A percentile compares a stretch with the other conserved stretches of the same genome.
These are phyloP conservation scores for Tulasnella sp. DNA, from an alignment of 768 basidiomycete species.

Conservation along the genomic window DNA sequence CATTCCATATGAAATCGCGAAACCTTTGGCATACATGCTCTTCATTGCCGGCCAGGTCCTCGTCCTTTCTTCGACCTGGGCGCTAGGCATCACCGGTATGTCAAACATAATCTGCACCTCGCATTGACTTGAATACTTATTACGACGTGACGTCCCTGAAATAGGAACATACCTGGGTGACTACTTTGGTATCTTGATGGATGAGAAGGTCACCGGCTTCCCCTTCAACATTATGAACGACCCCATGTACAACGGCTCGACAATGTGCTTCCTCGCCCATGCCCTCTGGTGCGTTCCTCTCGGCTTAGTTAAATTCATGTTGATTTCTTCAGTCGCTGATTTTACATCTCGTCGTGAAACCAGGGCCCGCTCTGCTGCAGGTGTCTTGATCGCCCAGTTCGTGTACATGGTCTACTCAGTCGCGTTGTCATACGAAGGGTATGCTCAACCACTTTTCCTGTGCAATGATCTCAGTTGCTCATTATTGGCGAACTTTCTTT, in stretches of 20 bases:
- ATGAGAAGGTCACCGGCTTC: slow-evolving; percentile 85
- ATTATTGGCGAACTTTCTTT: background rate
- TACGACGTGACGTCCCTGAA: too few species aligned
- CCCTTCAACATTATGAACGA: slow-evolving; percentile 88
- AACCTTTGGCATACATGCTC: slow-evolving; percentile 45
- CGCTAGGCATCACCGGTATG: slow-evolving; percentile 86
- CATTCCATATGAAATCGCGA: slow-evolving; percentile 54
- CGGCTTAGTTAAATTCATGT: too few species aligned
- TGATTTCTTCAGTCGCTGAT: background rate
- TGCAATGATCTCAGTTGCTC: background rate
- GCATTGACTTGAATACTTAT: too few species aligned
- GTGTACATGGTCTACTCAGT: slow-evolving; percentile 77
- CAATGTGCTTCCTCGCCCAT: slow-evolving; percentile 75
- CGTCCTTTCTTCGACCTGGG: slow-evolving; percentile 80
- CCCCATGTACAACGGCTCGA: slow-evolving; percentile 97
- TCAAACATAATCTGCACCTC: slow-evolving; percentile 33
- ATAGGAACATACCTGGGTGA: slow-evolving; percentile 75
- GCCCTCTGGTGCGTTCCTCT: slow-evolving; percentile 62
- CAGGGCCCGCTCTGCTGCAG: slow-evolving; percentile 81
- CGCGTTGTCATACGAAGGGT: slow-evolving; percentile 88
- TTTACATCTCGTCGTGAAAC: background rate
- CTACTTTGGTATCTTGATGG: slow-evolving; percentile 46
- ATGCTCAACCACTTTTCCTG: slow-evolving; percentile 24
- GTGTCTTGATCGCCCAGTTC: slow-evolving; percentile 64
- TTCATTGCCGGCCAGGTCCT: slow-evolving; percentile 71